Percentiles rank a stretch among this genome's conserved stretches.
phyloP scores from a whole-genome alignment of 179 eudicot species.

The Spinacia oleracea region DNA sequence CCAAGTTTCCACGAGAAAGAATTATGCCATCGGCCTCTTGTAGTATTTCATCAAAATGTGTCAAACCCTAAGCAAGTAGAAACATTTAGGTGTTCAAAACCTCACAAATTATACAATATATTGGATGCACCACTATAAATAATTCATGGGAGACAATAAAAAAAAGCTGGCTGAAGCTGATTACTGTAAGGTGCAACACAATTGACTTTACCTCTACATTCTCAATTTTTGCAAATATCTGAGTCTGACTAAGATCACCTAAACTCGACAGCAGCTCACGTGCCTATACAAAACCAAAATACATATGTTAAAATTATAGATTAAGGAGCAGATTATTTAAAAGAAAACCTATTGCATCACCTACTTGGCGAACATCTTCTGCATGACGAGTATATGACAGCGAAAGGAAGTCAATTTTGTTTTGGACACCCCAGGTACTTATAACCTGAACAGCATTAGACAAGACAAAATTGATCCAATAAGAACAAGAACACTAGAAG shows the following conservation, averaged over 20 bases:
- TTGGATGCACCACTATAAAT: not conserved
- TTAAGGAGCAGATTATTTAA: not conserved
- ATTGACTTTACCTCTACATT: conserved; percentile 64
- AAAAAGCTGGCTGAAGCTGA: conserved; percentile 1
- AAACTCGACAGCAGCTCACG: conserved; percentile 71
- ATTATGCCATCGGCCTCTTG: conserved; percentile 97
- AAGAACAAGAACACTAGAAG: conserved; percentile 1
- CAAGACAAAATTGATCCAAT: not conserved
- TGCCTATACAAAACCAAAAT: conserved; percentile 18
- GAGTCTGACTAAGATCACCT: conserved; percentile 88
- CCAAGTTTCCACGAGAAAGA: conserved; percentile 98
- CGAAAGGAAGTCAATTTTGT: conserved; percentile 92
- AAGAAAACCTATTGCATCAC: conserved; percentile 15
- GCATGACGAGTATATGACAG: conserved; percentile 90
- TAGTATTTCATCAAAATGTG: conserved; percentile 91
- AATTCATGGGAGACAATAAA: not conserved
- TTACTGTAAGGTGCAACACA: not conserved
- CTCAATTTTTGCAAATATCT: conserved; percentile 92
- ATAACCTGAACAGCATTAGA: conserved; percentile 50
- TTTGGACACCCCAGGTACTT: conserved; percentile 87
- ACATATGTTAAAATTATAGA: not conserved
- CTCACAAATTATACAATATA: not conserved
- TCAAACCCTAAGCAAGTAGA: conserved; percentile 58
- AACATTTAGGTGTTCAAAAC: not conserved
- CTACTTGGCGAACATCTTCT: conserved; percentile 92